These are phyloP conservation scores for Cyclotella baltica DNA, from an alignment of 108 stramenopile species.

Conservation along the genomic window DNA sequence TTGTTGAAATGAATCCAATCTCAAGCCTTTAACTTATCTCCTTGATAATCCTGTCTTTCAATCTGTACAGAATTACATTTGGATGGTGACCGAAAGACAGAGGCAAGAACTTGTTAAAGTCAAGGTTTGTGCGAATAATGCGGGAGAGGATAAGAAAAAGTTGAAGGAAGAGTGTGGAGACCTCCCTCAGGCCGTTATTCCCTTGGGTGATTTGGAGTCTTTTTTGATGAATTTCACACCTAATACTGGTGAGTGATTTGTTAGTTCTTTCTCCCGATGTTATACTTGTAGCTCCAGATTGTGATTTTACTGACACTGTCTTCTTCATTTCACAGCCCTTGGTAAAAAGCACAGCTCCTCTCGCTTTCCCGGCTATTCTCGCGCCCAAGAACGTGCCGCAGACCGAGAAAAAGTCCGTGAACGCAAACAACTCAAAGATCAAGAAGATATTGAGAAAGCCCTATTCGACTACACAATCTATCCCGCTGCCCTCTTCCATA, in stretches of 20 bases:
- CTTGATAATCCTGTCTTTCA: too few relatives aligned
- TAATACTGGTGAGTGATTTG: conserved; percentile 54
- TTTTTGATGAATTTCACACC: conserved; percentile 89
- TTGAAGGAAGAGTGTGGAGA: conserved; percentile 62
- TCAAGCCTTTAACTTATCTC: too few relatives aligned
- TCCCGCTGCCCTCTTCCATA: conserved; percentile 85
- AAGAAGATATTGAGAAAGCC: conserved; percentile 90
- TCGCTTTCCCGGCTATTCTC: conserved; percentile 83
- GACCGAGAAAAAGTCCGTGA: conserved; percentile 80
- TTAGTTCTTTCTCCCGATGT: too few relatives aligned
- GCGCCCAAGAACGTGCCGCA: conserved; percentile 67
- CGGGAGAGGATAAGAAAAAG: conserved; percentile 38
- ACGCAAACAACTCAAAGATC: conserved; percentile 88
- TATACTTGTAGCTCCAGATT: neutral
- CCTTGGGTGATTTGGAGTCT: conserved; percentile 83
- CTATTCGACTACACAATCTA: conserved; percentile 91
- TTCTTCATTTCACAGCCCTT: conserved; percentile 49
- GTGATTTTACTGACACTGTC: neutral
- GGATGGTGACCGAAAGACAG: conserved; percentile 89
- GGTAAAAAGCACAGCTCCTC: conserved; percentile 82
- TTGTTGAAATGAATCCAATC: too few relatives aligned
- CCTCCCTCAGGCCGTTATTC: conserved; percentile 82
- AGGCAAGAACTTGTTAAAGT: conserved; percentile 77
- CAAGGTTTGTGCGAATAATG: conserved; percentile 63
- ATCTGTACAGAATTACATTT: conserved; percentile 87